These are phyloP conservation scores for Amoeboaphelidium occidentale DNA, from an alignment of 371 early-diverging fungal genomes.

Conservation along the genomic window DNA sequence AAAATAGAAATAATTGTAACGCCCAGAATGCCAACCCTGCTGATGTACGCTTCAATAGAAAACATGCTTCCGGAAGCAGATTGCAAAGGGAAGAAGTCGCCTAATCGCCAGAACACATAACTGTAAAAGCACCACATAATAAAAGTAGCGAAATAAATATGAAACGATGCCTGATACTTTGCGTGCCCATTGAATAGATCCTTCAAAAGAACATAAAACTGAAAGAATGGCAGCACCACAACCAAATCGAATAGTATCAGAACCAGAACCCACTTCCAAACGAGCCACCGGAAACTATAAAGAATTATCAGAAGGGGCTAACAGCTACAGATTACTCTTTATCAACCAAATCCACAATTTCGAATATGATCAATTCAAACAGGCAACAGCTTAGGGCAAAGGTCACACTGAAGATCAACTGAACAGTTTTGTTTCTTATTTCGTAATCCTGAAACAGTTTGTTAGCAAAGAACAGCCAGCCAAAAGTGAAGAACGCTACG, in stretches of 20 bases:
- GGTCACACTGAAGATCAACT: conserved; percentile 45
- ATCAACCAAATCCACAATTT: conserved; percentile 38
- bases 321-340: conserved; percentile 21
- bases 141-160: not conserved
- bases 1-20: conserved; percentile 71
- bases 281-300: conserved; percentile 43
- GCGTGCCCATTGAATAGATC: conserved; percentile 1
- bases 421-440: conserved; percentile 15
- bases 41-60: conserved; percentile 38
- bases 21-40: conserved; percentile 59
- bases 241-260: conserved; percentile 35
- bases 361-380: conserved; percentile 56
- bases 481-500: conserved; percentile 22
- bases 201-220: conserved; percentile 31
- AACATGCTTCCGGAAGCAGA: conserved; percentile 1
- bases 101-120: conserved; percentile 2
- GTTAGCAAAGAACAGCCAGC: conserved; percentile 23
- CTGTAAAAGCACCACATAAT: not conserved
- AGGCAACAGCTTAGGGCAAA: conserved; percentile 45
- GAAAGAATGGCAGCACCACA: conserved; percentile 45
- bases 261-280: conserved; percentile 45
- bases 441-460: conserved; percentile 25
- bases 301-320: no score
- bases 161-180: conserved; percentile 3
- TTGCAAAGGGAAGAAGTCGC: not conserved